Evolutionary conservation across 2,329 filamentous ascomycete species (phyloP).

Genomic region (Phaeomoniella chlamydospora): DNA sequence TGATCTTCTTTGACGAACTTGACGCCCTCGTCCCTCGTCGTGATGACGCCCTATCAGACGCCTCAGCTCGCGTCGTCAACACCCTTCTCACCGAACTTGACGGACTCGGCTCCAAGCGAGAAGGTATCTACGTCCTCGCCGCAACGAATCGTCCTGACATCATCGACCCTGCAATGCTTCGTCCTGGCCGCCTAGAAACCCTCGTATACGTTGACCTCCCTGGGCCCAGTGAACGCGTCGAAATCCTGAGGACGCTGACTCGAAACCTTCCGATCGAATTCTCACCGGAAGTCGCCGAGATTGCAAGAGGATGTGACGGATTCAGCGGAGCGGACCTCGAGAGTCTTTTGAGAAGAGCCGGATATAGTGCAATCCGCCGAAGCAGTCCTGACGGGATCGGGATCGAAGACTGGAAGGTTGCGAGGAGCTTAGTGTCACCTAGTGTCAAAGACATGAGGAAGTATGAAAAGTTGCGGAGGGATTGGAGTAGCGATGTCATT

Average conservation of each 20-base stretch:
- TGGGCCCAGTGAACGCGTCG: slow-evolving; percentile 60
- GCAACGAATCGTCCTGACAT: slow-evolving; percentile 93
- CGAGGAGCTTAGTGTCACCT: slow-evolving; percentile 23
- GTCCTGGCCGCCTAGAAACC: slow-evolving; percentile 77
- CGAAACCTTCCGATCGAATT: slow-evolving; percentile 37
- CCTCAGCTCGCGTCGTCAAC: slow-evolving; percentile 81
- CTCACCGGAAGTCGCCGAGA: slow-evolving; percentile 38
- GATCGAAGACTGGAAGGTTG: slow-evolving; percentile 25
- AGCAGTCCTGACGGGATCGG: slow-evolving; percentile 29
- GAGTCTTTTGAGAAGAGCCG: slow-evolving; percentile 43
- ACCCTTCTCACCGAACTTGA: slow-evolving; percentile 90
- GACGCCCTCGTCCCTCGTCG: slow-evolving; percentile 81
- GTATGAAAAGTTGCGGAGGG: slow-evolving; percentile 39
- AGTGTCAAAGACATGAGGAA: slow-evolving; percentile 43
- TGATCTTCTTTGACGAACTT: slow-evolving; percentile 96
- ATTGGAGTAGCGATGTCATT: slow-evolving; percentile 26
- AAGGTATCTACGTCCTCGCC: slow-evolving; percentile 85
- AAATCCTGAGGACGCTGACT: slow-evolving; percentile 61
- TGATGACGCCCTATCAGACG: slow-evolving; percentile 65
- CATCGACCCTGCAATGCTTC: slow-evolving; percentile 89
- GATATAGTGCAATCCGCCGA: slow-evolving; percentile 36
- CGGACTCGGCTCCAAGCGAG: slow-evolving; percentile 57
- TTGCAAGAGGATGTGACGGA: slow-evolving; percentile 60
- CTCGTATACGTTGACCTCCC: slow-evolving; percentile 84
- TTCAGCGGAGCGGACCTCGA: slow-evolving; percentile 61